Conservation (phyloP, 306 rosid genomes). For the Quercus parvula region DNA sequence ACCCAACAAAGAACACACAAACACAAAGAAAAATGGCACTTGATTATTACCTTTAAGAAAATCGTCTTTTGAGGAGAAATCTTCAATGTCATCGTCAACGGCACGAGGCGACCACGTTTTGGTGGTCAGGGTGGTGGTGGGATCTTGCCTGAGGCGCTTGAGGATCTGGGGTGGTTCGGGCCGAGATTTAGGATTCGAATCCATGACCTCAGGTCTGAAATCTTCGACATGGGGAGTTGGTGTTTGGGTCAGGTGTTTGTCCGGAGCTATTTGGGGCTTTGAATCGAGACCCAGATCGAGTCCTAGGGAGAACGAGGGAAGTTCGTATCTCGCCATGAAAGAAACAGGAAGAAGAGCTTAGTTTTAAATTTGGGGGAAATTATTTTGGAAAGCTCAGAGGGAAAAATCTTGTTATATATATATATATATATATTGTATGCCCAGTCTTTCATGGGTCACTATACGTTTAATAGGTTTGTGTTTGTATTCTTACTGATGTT, state of each 20-base stretch:
- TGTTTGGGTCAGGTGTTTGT: neutral
- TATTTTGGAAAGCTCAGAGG: too few species aligned
- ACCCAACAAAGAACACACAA: neutral
- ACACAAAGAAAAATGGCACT: too few species aligned
- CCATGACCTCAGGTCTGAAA: conserved; percentile 9
- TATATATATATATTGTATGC: too few species aligned
- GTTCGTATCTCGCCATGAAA: conserved; percentile 39
- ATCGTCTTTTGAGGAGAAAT: conserved; percentile 35
- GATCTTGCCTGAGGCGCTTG: conserved; percentile 46
- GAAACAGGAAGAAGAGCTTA: neutral
- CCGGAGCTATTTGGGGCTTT: conserved; percentile 24
- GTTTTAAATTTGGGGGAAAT: neutral
- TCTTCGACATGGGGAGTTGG: conserved; percentile 18
- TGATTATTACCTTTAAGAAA: conserved; percentile 16
- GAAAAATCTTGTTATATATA: too few species aligned
- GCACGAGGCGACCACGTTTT: neutral
- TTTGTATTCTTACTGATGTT: too few species aligned
- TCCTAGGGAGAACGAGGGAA: conserved; percentile 57
- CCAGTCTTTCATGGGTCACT: too few species aligned
- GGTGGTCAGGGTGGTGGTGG: neutral
- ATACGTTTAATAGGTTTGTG: too few species aligned
- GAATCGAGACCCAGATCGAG: conserved; percentile 42
- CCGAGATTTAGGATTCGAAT: conserved; percentile 14
- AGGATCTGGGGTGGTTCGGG: conserved; percentile 23
- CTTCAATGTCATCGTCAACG: conserved; percentile 44